Evolutionary conservation across 1,284 basidiomycete genomes (phyloP), one percentile per base, ranked within the genome.

Genomic region (Uromyces viciae-fabae): DNA sequence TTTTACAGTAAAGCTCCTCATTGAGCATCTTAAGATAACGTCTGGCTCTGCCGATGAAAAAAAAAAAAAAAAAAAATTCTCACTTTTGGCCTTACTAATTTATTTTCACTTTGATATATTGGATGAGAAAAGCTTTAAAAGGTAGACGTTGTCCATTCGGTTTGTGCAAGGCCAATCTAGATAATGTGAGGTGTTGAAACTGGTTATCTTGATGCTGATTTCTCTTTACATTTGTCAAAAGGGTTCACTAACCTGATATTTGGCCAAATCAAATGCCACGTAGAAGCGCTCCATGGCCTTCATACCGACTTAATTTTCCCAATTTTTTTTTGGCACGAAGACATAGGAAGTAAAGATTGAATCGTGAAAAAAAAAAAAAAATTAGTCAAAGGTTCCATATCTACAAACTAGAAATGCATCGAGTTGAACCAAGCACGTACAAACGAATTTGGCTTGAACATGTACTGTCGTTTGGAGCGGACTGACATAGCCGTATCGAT

Each of bases 211-310:
- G 43, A 9, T 62, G 11, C 19, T 0, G 25, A 25, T 43, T 43
- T 46, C 25, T 11, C 9, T n/a, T 38, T 19, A 68, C 2, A 11
- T 31, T 66, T 15, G 62, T 15, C 31, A n/a, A 9, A 33, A 52
- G 14, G 11, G 5, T 3, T n/a, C 11, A 75, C 79, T 62, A 25
- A 81, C 79, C 72, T 49, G 69, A 40, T 81, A 81, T 31, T 68
- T 75, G 25, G 71, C 71, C 46, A 81, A 66, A 75, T 81, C 79
- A 22, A 81, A 75, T 11, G 79, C 79, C 22, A 75, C 72, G 33
- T 81, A 81, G 49, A 81, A 81, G 33, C 79, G 69, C 68, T 81
- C 79, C 79, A 81, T 81, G 14, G 72, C 79, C 46, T 81, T 81
- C 79, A 81, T 81, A 11, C 79, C 79, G 38, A 81, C 79, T 81